These are phyloP conservation scores for Fusarium keratoplasticum DNA, from an alignment of 2,329 filamentous ascomycete genomes.

Conservation along the genomic window DNA sequence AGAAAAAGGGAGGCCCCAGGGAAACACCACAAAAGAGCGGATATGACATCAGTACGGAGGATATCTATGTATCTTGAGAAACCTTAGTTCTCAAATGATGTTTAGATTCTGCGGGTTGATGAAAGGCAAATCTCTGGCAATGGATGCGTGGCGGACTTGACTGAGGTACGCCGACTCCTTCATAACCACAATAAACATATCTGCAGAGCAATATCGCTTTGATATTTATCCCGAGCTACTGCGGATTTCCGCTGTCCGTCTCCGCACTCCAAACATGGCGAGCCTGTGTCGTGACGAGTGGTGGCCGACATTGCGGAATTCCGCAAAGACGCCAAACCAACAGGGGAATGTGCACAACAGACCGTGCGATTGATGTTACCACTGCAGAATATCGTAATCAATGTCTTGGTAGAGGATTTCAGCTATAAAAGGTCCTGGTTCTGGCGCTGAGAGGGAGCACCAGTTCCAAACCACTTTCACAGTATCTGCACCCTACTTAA, in stretches of 20 bases:
- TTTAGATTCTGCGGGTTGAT: too few relatives aligned
- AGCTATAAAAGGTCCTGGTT: background rate
- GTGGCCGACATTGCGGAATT: background rate
- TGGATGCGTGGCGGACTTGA: too few relatives aligned
- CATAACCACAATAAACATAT: background rate
- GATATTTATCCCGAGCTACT: background rate
- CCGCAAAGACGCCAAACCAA: background rate
- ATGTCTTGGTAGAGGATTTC: fast-evolving
- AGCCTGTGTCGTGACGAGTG: background rate
- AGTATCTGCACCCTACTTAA: background rate
- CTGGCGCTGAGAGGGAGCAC: background rate
- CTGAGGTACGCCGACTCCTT: background rate
- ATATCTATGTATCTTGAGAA: too few relatives aligned
- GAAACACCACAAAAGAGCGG: too few relatives aligned
- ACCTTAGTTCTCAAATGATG: too few relatives aligned
- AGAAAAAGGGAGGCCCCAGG: too few relatives aligned
- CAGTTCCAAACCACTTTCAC: background rate
- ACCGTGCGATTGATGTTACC: background rate
- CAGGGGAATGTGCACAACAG: background rate
- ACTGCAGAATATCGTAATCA: too few relatives aligned
- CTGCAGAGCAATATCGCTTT: background rate
- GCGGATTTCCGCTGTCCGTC: background rate
- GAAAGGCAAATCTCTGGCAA: too few relatives aligned
- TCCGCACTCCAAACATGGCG: background rate
- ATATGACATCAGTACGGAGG: too few relatives aligned